phyloP scores from a whole-genome alignment of 495 filamentous ascomycete species.

The Lindgomyces ingoldianus region DNA sequence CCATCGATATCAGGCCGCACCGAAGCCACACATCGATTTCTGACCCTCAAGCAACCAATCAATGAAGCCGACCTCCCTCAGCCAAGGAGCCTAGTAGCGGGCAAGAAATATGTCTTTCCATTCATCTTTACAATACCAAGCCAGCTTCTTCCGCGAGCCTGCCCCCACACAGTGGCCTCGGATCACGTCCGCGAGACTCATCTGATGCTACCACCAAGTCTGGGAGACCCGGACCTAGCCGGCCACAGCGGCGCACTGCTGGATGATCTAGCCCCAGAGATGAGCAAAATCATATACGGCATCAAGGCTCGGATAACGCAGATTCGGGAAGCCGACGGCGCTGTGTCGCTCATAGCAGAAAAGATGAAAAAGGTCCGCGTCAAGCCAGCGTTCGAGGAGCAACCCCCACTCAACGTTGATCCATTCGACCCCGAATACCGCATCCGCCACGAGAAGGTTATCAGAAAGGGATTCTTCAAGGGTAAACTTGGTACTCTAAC shows the following conservation, averaged over 20 bases:
- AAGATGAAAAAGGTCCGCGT: constrained; percentile 67
- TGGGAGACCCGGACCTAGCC: constrained; percentile 64
- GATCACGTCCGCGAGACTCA: constrained; percentile 69
- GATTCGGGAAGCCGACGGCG: constrained; percentile 51
- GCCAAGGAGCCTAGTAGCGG: constrained; percentile 67
- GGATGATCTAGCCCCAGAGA: constrained; percentile 84
- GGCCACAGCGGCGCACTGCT: constrained; percentile 53
- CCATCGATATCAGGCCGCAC: constrained; percentile 53
- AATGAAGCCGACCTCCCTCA: constrained; percentile 67
- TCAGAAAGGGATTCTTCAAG: constrained; percentile 77
- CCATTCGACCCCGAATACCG: constrained; percentile 63
- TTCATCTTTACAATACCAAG: constrained; percentile 88
- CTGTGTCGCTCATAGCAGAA: constrained; percentile 51
- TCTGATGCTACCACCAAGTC: constrained; percentile 73
- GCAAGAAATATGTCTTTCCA: constrained; percentile 68
- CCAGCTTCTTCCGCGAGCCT: constrained; percentile 62
- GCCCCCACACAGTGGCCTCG: constrained; percentile 58
- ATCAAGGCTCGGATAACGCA: constrained; percentile 59
- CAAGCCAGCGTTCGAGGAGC: constrained; percentile 71
- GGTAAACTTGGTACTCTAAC: constrained; percentile 72
- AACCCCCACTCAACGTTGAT: constrained; percentile 70
- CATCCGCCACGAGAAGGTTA: constrained; percentile 70
- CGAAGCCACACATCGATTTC: constrained; percentile 64
- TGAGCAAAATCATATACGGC: constrained; percentile 74
- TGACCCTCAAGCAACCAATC: constrained; percentile 82